Base-by-base conservation (phyloP, 2,329 filamentous ascomycete species). In the Alternaria tenuissima region DNA sequence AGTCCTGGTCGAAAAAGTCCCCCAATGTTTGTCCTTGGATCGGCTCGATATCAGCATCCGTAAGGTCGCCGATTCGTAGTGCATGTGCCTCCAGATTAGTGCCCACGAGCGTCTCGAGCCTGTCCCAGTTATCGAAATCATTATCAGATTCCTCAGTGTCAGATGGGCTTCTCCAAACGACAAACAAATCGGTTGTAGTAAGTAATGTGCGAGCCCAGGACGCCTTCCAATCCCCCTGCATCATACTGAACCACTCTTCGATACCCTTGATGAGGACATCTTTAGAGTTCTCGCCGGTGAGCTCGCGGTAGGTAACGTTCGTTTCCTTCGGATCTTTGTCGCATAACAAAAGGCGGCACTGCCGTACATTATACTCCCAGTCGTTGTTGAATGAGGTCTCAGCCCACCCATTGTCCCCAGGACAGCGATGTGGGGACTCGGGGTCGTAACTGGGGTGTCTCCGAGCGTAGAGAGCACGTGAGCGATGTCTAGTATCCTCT, bases 271-370 rank as follows among this genome's bases (percentile, higher is more conserved):
- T 38, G 11, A 68, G 28, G 2, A 36, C 51, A 5, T 56, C 52
- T 6, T 63, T 51, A 18, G 59, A 57, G 4, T 16, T 12, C 0
- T 51, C 51, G 4, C 39, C 42, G n/a, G 53, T 59, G 8, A 68
- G 43, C 42, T 63, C 55, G 16, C 41, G 34, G 28, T 67, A 70
- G 11, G 30, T 55, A 1, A 66, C 34, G 4, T 59, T 12, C n/a
- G 22, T 16, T 7, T 9, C 5, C 2, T 9, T 42, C 12, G 53
- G 47, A 11, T 47, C 24, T 2, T 36, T 39, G 16, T 56, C 32
- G 22, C 61, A 51, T 2, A 61, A 43, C 12, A 70, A 51, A 1
- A 67, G 55, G 1, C 61, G 59, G 34, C 63, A 68, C n/a, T 68
- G 64, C 1, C 48, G 24, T 7, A 70, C 34, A 26, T 43, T 49